phyloP scores from a whole-genome alignment of 2,329 filamentous ascomycete genomes.

The Ambrosiella beaveri region DNA sequence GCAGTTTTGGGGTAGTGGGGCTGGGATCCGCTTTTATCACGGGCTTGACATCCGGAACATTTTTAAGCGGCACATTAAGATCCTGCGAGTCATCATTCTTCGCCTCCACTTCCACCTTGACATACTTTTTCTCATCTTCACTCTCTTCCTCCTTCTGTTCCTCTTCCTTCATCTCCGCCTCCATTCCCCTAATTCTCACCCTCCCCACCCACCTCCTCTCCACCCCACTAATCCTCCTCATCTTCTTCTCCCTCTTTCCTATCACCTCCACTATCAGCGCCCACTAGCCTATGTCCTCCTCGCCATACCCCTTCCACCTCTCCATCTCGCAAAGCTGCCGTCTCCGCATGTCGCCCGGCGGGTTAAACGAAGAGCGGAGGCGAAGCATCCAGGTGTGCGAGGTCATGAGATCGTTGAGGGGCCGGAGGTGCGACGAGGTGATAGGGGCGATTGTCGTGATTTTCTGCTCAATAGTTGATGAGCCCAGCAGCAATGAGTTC shows the following conservation, averaged over 20 bases:
- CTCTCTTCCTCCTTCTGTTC: background rate
- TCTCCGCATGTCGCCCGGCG: slow-evolving; percentile 53
- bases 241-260: slow-evolving; percentile 66
- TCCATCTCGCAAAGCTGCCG: slow-evolving; percentile 91
- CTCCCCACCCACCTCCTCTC: slow-evolving; percentile 7
- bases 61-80: no score
- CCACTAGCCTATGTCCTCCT: slow-evolving; percentile 64
- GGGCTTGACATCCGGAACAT: background rate
- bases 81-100: no score
- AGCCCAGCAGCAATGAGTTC: slow-evolving; percentile 86
- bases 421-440: slow-evolving; percentile 12
- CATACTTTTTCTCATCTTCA: slow-evolving; percentile 13
- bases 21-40: background rate
- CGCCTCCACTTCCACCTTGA: background rate
- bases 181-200: slow-evolving; percentile 6
- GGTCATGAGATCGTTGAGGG: slow-evolving; percentile 16
- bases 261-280: slow-evolving; percentile 78
- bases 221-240: slow-evolving; percentile 35
- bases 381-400: slow-evolving; percentile 18
- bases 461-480: slow-evolving; percentile 76
- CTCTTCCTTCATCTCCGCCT: slow-evolving; percentile 2
- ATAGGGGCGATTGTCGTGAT: slow-evolving; percentile 26
- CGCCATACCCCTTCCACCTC: slow-evolving; percentile 32
- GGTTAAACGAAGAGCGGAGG: slow-evolving; percentile 39
- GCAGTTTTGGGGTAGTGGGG: slow-evolving; percentile 12